Evolutionary conservation across 2,329 filamentous ascomycete species (phyloP).

Genomic region (Pseudodiploospora longispora): DNA sequence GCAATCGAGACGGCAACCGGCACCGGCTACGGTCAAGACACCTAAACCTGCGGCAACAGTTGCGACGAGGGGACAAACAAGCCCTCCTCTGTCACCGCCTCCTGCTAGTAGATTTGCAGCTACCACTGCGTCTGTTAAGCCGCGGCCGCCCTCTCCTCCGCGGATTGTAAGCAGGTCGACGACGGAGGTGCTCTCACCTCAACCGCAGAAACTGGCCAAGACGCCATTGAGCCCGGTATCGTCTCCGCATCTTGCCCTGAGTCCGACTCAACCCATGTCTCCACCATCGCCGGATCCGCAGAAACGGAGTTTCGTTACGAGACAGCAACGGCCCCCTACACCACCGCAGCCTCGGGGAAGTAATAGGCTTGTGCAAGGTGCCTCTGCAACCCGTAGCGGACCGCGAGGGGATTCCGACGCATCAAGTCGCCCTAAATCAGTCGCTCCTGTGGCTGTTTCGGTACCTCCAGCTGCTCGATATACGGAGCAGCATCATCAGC

Average conservation of each 20-base stretch:
- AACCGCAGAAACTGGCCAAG: constrained; percentile 23
- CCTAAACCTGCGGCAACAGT: too few species aligned
- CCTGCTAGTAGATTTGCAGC: not conserved
- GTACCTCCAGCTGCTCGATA: constrained; percentile 1
- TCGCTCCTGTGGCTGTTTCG: not conserved
- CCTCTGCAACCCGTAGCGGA: constrained; percentile 1
- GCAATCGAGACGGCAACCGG: too few species aligned
- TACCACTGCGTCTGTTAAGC: not conserved
- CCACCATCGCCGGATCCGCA: constrained; percentile 20
- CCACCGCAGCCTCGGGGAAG: constrained; percentile 27
- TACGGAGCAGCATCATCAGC: not conserved
- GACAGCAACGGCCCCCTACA: constrained; percentile 24
- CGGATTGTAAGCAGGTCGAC: constrained; percentile 14
- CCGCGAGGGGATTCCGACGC: constrained; percentile 9
- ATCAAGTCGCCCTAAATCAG: not conserved
- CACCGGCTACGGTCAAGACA: too few species aligned
- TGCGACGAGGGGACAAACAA: not conserved
- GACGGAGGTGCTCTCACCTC: constrained; percentile 22
- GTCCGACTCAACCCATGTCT: constrained; percentile 11
- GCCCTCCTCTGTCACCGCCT: not conserved
- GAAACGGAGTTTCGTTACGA: constrained; percentile 16
- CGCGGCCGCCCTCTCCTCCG: constrained; percentile 13
- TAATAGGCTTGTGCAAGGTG: constrained; percentile 10
- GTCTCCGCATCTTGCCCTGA: constrained; percentile 18
- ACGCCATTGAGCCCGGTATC: constrained; percentile 22